Evolutionary conservation across 2,329 filamentous ascomycete species (phyloP).

Genomic region (Fusarium poae): DNA sequence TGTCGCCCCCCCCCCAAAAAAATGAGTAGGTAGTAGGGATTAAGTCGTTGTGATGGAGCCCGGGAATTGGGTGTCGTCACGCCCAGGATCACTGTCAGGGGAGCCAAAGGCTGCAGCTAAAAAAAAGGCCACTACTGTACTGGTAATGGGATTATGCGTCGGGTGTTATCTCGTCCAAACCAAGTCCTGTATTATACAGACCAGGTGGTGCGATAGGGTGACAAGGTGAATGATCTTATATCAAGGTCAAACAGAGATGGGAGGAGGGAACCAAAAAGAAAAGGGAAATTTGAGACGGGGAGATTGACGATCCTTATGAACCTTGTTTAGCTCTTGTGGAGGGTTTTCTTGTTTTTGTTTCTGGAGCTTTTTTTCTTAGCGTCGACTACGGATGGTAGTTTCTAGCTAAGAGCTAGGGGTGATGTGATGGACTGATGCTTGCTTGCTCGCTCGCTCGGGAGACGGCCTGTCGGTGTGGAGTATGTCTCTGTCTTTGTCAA

Average conservation of each 20-base stretch:
- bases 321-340: constrained; percentile 28
- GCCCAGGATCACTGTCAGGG: constrained; percentile 33
- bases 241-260: background rate
- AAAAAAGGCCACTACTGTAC: constrained; percentile 26
- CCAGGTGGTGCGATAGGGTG: background rate
- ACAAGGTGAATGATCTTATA: constrained; percentile 7
- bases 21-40: constrained; percentile 10
- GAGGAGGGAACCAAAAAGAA: constrained; percentile 10
- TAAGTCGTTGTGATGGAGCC: constrained; percentile 22
- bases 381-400: constrained; percentile 9
- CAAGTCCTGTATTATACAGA: background rate
- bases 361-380: constrained; percentile 34
- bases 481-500: constrained; percentile 27
- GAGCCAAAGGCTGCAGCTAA: constrained; percentile 29
- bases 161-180: background rate
- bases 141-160: constrained; percentile 25
- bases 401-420: constrained; percentile 21
- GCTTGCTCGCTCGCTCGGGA: constrained; percentile 21
- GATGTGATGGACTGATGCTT: constrained; percentile 30
- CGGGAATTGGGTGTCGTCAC: constrained; percentile 39
- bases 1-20: constrained; percentile 4
- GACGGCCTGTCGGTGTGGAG: constrained; percentile 35
- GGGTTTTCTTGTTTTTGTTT: constrained; percentile 40
- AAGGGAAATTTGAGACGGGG: constrained; percentile 7
- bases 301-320: constrained; percentile 35